A percentile compares a stretch with the other conserved stretches of the same genome.
Conservation (phyloP, 225 moss, liverwort and hornwort genomes). For the Lunularia cruciata region DNA sequence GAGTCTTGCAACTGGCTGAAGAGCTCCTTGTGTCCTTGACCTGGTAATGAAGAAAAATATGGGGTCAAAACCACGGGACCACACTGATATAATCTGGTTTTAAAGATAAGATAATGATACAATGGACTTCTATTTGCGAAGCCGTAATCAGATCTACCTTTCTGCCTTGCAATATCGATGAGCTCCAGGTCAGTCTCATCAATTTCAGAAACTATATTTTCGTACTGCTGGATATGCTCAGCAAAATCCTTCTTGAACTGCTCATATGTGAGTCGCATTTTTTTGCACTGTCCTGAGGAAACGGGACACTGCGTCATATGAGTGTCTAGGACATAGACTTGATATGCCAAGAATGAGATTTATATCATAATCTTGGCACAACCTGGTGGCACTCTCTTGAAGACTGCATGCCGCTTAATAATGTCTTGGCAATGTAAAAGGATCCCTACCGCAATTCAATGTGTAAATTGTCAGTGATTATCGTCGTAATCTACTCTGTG, state of each 20-base stretch:
- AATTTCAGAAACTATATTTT: conserved; percentile 23
- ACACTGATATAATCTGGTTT: too few relatives aligned
- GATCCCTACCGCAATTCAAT: too few relatives aligned
- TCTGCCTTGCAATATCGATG: conserved; percentile 21
- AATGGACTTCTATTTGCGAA: too few relatives aligned
- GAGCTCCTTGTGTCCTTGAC: conserved; percentile 31
- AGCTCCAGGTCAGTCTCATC: conserved; percentile 24
- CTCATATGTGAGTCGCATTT: conserved; percentile 29
- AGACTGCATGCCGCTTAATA: too few relatives aligned
- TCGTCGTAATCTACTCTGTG: too few relatives aligned
- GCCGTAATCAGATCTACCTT: conserved; percentile 25
- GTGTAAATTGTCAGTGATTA: too few relatives aligned
- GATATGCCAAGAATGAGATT: too few relatives aligned
- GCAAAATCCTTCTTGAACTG: conserved; percentile 29
- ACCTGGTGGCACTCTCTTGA: too few relatives aligned
- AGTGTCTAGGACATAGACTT: background rate
- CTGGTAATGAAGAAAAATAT: conserved; percentile 6
- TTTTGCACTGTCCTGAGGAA: conserved; percentile 33
- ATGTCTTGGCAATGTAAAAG: too few relatives aligned
- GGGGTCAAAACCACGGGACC: background rate
- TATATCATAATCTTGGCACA: too few relatives aligned
- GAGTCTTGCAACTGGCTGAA: conserved; percentile 24
- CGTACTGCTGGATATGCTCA: conserved; percentile 31
- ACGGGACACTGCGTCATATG: background rate
- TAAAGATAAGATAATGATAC: too few relatives aligned